A percentile compares a stretch with the other conserved stretches of the same genome.
Evolutionary conservation across 305 asterid genomes (phyloP).

Genomic region (Andrographis paniculata): DNA sequence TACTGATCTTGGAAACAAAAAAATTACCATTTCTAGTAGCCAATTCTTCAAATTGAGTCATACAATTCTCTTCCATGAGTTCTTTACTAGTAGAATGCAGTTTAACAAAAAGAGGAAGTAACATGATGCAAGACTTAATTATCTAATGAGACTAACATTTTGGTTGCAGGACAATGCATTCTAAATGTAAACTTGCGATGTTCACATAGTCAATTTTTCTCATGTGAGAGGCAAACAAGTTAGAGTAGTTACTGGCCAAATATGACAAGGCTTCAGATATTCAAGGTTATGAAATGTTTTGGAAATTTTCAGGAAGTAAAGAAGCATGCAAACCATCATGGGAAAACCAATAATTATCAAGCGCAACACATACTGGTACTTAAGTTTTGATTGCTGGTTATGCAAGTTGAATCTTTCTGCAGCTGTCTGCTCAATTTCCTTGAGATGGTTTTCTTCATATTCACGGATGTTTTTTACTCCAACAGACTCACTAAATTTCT

Average conservation of each 20-base stretch:
- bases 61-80: too few relatives aligned
- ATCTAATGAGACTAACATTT: too few relatives aligned
- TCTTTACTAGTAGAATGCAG: too few relatives aligned
- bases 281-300: too few relatives aligned
- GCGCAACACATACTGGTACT: slow-evolving; percentile 64
- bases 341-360: neutral
- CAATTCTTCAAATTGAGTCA: too few relatives aligned
- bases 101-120: too few relatives aligned
- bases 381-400: slow-evolving; percentile 89
- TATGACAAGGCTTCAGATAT: neutral
- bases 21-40: too few relatives aligned
- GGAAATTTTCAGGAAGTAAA: too few relatives aligned
- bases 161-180: neutral
- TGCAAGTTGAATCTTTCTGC: slow-evolving; percentile 84
- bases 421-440: slow-evolving; percentile 82
- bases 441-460: slow-evolving; percentile 95
- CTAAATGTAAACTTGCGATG: neutral
- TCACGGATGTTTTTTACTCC: slow-evolving; percentile 94
- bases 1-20: too few relatives aligned
- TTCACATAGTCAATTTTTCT: slow-evolving; percentile 4
- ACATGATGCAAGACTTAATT: too few relatives aligned
- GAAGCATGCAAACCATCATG: too few relatives aligned
- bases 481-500: slow-evolving; percentile 88
- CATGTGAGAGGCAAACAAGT: slow-evolving; percentile 6
- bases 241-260: neutral